Conservation (phyloP, 2,329 filamentous ascomycete species). For the Penicillium sp. region DNA sequence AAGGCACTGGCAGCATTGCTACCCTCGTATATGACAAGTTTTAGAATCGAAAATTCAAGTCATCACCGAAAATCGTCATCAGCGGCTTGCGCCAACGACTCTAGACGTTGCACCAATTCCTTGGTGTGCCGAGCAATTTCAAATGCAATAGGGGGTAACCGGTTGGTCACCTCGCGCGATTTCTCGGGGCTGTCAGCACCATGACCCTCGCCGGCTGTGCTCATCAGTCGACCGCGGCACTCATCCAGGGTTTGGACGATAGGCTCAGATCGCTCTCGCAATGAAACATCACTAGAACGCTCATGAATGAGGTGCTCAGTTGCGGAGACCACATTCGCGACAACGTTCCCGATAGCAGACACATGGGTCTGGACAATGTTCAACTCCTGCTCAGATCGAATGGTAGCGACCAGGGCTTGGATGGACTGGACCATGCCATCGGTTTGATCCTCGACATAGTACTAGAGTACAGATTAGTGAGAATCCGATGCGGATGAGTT, state of each 20-base stretch:
- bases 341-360: slow-evolving; percentile 61
- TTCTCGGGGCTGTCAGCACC: slow-evolving; percentile 52
- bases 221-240: slow-evolving; percentile 60
- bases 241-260: slow-evolving; percentile 48
- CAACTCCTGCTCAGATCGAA: slow-evolving; percentile 60
- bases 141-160: slow-evolving; percentile 77
- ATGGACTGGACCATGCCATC: slow-evolving; percentile 72
- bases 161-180: slow-evolving; percentile 56
- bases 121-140: slow-evolving; percentile 78
- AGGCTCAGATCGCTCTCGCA: slow-evolving; percentile 45
- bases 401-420: slow-evolving; percentile 69
- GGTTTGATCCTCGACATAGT: slow-evolving; percentile 78
- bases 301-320: slow-evolving; percentile 54
- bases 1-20: not conserved
- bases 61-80: slow-evolving; percentile 39
- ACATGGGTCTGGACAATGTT: slow-evolving; percentile 65
- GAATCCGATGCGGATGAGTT: not conserved
- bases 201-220: slow-evolving; percentile 57
- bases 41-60: slow-evolving; percentile 3
- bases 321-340: slow-evolving; percentile 62
- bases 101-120: slow-evolving; percentile 55
- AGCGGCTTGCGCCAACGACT: slow-evolving; percentile 33
- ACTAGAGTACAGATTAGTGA: slow-evolving; percentile 43
- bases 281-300: slow-evolving; percentile 43
- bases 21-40: slow-evolving; percentile 1